These are phyloP conservation scores for Corylus americana DNA, from an alignment of 306 rosid genomes.

Conservation along the genomic window DNA sequence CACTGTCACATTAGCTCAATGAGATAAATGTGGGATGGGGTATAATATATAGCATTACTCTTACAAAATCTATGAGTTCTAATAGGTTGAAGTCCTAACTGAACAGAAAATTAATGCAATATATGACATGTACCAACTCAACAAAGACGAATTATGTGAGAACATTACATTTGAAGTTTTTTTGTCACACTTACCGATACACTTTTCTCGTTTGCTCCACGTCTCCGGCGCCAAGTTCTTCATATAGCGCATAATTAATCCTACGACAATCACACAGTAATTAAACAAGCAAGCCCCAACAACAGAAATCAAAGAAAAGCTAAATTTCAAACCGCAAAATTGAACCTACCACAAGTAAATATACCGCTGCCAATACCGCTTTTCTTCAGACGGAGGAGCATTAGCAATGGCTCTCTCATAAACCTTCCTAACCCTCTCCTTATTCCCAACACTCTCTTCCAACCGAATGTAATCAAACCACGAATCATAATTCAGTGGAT, in stretches of 20 bases:
- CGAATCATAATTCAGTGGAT: constrained; percentile 72
- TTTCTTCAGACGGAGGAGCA: constrained; percentile 89
- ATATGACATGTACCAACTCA: not conserved
- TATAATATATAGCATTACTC: too few species aligned
- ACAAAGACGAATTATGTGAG: not conserved
- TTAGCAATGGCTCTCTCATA: constrained; percentile 90
- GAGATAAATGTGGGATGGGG: too few species aligned
- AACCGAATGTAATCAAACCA: constrained; percentile 85
- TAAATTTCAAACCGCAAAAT: constrained; percentile 7
- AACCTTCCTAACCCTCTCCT: constrained; percentile 67
- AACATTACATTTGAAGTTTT: not conserved
- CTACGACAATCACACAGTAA: constrained; percentile 30
- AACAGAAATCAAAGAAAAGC: constrained; percentile 6
- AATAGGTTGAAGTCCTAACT: too few species aligned
- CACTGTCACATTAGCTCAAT: too few species aligned
- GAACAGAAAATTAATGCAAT: not conserved
- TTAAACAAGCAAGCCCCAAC: constrained; percentile 8
- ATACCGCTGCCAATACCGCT: constrained; percentile 92
- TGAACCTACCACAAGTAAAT: constrained; percentile 78
- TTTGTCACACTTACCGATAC: constrained; percentile 49
- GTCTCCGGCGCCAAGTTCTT: constrained; percentile 84
- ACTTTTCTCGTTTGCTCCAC: constrained; percentile 79
- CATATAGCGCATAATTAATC: constrained; percentile 91
- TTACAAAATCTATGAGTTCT: too few species aligned
- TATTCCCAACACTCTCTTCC: constrained; percentile 84